Evolutionary conservation across 257 asterid genomes (phyloP), one percentile per base, ranked within the genome.

Genomic region (Nicotiana noctiflora): DNA sequence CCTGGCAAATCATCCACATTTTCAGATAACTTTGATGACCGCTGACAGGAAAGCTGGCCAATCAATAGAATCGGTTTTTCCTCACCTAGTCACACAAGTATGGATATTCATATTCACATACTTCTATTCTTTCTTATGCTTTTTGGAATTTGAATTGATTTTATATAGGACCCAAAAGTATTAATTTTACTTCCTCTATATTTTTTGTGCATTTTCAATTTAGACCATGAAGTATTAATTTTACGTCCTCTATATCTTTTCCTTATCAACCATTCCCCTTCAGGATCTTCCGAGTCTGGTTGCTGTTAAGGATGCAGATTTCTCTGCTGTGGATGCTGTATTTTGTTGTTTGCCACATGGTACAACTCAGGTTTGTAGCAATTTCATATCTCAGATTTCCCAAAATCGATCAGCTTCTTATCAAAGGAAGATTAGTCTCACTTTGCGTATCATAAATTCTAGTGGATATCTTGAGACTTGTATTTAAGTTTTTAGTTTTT

Each of bases 271-370:
- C 49, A 72, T 72, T 72, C 40, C 23, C 40, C 23, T 81, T 52
- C 82, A 95, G 99, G 93, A 86, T 84, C 91, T 95, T 87, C 98
- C 99, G 11, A 87, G 88, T 87, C 77, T 95, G 96, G 88, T 95
- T 80, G 93, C 97, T 80, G 92, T 93, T 76, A 91, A 90, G 80
- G 99, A 95, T 88, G 98, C 99, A 0, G 93, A 95, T 81, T 95
- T 93, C 84, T 88, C 93, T 52, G 68, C 59, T 82, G 95, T 95
- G 44, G 99, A 95, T 93, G 99, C 98, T 46, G 90, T 95, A 51
- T 92, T 95, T 86, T 95, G 99, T 84, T 95, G 98, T 85, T 92
- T 95, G 90, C 99, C 99, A 17, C 99, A 95, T 84, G 99, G 99
- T 83, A 93, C 98, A 63, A 92, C 98, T 72, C 99, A 95, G 97